Percentiles rank a stretch among this genome's conserved stretches.
phyloP scores from a whole-genome alignment of 495 filamentous ascomycete species.

The Chaetomidium leptoderma region DNA sequence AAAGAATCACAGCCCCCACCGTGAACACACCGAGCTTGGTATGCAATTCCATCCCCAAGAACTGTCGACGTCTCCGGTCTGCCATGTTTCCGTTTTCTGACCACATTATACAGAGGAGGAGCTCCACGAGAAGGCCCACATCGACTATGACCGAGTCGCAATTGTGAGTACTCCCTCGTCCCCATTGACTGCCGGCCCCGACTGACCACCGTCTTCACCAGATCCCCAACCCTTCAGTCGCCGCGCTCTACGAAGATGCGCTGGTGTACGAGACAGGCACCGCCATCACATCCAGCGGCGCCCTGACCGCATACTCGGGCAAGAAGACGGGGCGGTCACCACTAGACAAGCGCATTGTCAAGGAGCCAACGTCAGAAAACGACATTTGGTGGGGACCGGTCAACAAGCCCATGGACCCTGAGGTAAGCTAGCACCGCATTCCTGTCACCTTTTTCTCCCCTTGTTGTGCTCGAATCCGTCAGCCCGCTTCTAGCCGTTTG shows the following conservation, averaged over 20 bases:
- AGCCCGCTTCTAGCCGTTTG: conserved; percentile 13
- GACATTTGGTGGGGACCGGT: conserved; percentile 89
- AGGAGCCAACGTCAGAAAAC: conserved; percentile 82
- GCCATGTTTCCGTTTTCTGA: conserved; percentile 17
- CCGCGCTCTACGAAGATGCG: conserved; percentile 97
- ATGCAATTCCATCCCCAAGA: conserved; percentile 15
- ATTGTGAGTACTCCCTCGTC: conserved; percentile 57
- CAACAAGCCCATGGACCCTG: conserved; percentile 97
- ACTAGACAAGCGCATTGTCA: conserved; percentile 92
- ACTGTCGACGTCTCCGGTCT: neutral
- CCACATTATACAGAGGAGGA: conserved; percentile 64
- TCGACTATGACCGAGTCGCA: conserved; percentile 97
- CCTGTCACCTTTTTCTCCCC: neutral
- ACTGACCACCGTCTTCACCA: conserved; percentile 33
- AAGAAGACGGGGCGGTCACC: conserved; percentile 97
- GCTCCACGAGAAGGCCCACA: conserved; percentile 96
- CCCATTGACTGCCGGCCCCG: neutral
- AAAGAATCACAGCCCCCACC: conserved; percentile 58
- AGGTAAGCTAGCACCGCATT: conserved; percentile 62
- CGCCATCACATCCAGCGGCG: conserved; percentile 92
- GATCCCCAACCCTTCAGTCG: conserved; percentile 85
- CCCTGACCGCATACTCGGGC: conserved; percentile 94
- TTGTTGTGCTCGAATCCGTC: neutral
- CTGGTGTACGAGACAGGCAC: conserved; percentile 97
- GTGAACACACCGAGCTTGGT: conserved; percentile 86